Base-by-base conservation (phyloP, 2,329 filamentous ascomycete genomes). In the Fusarium illudens region DNA sequence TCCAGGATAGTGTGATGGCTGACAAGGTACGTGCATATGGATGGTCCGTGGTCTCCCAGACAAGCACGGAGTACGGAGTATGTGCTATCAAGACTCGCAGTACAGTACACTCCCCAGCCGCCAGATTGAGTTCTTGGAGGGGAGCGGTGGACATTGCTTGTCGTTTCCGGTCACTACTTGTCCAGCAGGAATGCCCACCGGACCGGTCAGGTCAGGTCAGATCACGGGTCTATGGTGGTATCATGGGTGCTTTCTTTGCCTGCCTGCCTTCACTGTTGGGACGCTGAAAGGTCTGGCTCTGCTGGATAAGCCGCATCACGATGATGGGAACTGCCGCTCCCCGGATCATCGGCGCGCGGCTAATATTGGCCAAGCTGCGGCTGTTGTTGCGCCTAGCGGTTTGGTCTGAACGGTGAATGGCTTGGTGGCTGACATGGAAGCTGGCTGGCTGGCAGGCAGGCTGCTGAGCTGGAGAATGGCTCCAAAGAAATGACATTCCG, bases 281-380 rank as follows among this genome's bases (percentile, higher is more conserved):
- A 46, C 25, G 42, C 42, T 32, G 49, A 42, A 55, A 30, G 19
- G 7, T 13, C 27, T 32, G 22, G 48, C 17, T 48, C 58, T 51
- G 55, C 50, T 48, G 27, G 46, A 25, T 13, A 52, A 48, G 37
- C 52, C 59, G 52, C 49, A 32, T 48, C 33, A 27, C 12, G 42
- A 44, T 19, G 7, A 51, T 56, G 37, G 52, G 52, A 59, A 52
- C 55, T 58, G 48, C 52, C 42, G 39, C 49, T 44, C 37, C 55
- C 56, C 49, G 54, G 48, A 33, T 54, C 27, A 29, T 65, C 34
- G 58, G 62, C 49, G 32, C 56, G 58, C 60, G 56, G 61, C 32
- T 56, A n/a, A n/a, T n/a, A 33, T 52, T 49, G 34, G 54, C 42
- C 58, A 64, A 55, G 44, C 50, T 55, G 60, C 52, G 52, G 39